Conservation (phyloP, 179 eudicot species). For the Drosera spatulata region DNA sequence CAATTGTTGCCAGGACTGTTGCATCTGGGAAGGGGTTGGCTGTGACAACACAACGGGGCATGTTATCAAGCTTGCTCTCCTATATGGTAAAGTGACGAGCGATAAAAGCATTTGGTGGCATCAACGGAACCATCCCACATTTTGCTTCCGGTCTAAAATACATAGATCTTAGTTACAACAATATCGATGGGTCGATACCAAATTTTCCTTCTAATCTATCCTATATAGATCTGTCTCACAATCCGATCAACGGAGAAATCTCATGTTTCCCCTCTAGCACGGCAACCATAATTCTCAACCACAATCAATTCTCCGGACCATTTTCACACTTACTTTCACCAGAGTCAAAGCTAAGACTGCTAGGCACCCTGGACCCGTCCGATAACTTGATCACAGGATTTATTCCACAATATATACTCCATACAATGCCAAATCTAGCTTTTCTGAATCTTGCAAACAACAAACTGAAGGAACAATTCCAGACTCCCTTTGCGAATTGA, state of each 20-base stretch:
- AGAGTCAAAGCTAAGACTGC: no score
- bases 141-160: conserved; percentile 3
- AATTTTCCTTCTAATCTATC: neutral
- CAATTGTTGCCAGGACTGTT: no score
- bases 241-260: neutral
- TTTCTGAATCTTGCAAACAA: neutral
- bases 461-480: neutral
- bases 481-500: conserved; percentile 4
- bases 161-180: conserved; percentile 6
- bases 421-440: neutral
- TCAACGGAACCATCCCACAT: conserved; percentile 1
- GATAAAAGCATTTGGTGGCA: conserved; percentile 1
- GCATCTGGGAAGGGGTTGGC: no score
- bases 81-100: neutral
- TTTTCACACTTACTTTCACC: no score
- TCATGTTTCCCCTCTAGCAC: neutral
- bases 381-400: conserved; percentile 11
- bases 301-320: no score
- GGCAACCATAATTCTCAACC: no score
- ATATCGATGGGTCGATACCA: conserved; percentile 6
- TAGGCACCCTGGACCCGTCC: no score
- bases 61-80: no score
- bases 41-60: no score
- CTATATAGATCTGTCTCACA: conserved; percentile 6
- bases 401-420: conserved; percentile 4